Percentiles rank a stretch among this genome's conserved stretches.
These are phyloP conservation scores for Geotrichum restrictum DNA, from an alignment of 1,139 yeast genomes.

Conservation along the genomic window DNA sequence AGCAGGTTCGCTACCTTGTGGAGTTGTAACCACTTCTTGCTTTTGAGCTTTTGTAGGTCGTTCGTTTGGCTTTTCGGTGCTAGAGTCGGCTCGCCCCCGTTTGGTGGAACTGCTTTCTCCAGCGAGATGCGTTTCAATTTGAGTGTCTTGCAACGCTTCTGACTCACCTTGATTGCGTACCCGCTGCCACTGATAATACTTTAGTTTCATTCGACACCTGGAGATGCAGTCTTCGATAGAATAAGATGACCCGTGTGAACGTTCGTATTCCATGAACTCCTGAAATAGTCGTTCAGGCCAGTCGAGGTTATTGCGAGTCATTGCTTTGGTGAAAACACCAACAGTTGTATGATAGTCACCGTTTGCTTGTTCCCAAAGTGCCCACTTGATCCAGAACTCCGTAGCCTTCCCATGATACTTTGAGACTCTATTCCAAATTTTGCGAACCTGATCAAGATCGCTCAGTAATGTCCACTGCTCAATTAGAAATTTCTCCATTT, in stretches of 20 bases:
- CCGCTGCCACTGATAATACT: conserved; percentile 19
- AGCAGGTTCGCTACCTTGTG: neutral
- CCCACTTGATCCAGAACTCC: conserved; percentile 50
- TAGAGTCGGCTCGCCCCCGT: conserved; percentile 41
- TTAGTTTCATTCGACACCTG: conserved; percentile 13
- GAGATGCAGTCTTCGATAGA: conserved; percentile 33
- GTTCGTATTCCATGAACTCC: conserved; percentile 46
- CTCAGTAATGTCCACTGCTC: conserved; percentile 16
- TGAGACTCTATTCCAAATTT: conserved; percentile 21
- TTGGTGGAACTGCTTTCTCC: conserved; percentile 28
- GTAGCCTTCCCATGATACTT: conserved; percentile 37
- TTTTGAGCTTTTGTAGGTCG: conserved; percentile 10
- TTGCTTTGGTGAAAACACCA: conserved; percentile 40
- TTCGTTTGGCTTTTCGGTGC: neutral
- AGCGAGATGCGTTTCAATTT: conserved; percentile 40
- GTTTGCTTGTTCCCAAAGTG: conserved; percentile 42
- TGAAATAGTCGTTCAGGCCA: conserved; percentile 51
- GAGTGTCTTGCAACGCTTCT: conserved; percentile 31
- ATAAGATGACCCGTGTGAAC: conserved; percentile 38
- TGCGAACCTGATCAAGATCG: conserved; percentile 19
- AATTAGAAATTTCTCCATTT: conserved; percentile 12
- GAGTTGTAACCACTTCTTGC: neutral
- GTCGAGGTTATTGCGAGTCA: conserved; percentile 41
- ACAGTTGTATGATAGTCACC: conserved; percentile 31
- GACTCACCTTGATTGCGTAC: conserved; percentile 5